These are phyloP conservation scores for Globisporangium canariense DNA, from an alignment of 352 stramenopile genomes.

Conservation along the genomic window DNA sequence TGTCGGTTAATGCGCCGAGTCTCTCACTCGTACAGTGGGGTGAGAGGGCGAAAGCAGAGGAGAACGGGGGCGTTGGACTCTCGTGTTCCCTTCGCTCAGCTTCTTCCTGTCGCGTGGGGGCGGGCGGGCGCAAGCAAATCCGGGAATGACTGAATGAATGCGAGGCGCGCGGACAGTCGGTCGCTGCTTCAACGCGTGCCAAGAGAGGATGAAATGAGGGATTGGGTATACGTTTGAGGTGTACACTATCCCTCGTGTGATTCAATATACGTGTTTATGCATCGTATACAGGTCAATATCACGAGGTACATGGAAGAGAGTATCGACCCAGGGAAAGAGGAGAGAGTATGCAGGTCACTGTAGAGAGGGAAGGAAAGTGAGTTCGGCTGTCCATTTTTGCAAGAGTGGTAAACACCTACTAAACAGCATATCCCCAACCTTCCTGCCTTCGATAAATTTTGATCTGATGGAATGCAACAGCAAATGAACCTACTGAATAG, in stretches of 20 bases:
- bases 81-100: background rate
- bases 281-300: background rate
- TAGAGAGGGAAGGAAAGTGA: background rate
- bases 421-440: background rate
- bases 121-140: conserved; percentile 3
- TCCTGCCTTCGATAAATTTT: background rate
- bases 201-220: background rate
- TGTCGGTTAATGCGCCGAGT: background rate
- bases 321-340: too few relatives aligned
- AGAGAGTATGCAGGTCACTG: background rate
- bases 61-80: background rate
- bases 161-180: background rate
- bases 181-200: conserved; percentile 3
- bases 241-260: background rate
- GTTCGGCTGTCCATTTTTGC: background rate
- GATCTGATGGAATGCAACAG: background rate
- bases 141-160: conserved; percentile 3
- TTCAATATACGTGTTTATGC: background rate
- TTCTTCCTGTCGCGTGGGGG: background rate
- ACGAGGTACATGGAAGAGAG: background rate
- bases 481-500: background rate
- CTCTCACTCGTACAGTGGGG: background rate
- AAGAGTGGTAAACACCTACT: background rate
- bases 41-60: background rate
- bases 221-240: background rate